Conservation (phyloP, 2,329 filamentous ascomycete species). For the Colletotrichum sp. region DNA sequence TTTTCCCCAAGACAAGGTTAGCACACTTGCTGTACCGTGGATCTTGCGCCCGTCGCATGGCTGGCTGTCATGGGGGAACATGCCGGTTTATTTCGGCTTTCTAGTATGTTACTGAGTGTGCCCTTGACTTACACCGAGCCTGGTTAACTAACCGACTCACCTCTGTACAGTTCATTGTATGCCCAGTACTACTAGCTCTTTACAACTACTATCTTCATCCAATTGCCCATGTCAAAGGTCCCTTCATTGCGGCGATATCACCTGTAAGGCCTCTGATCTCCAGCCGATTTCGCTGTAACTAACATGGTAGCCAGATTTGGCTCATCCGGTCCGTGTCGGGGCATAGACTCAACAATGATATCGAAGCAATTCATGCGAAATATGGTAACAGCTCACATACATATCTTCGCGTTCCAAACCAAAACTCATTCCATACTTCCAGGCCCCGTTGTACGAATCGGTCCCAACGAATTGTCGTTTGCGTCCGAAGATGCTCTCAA, state of each 20-base stretch:
- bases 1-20: background rate
- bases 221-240: background rate
- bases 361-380: background rate
- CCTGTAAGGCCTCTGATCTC: background rate
- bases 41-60: background rate
- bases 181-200: background rate
- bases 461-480: slow-evolving; percentile 1
- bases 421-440: fast-evolving
- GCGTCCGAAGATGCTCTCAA: slow-evolving; percentile 1
- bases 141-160: background rate
- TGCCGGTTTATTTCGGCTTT: background rate
- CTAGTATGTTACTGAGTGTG: background rate
- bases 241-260: background rate
- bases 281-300: background rate
- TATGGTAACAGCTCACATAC: background rate
- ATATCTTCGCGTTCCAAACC: background rate
- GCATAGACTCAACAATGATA: slow-evolving; percentile 6
- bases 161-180: background rate
- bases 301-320: background rate
- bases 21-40: background rate
- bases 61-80: background rate
- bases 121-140: background rate
- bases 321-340: background rate
- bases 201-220: slow-evolving; percentile 4
- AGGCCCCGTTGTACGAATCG: slow-evolving; percentile 5